A percentile compares a stretch with the other conserved stretches of the same genome.
These are phyloP conservation scores for Solanum bulbocastanum DNA, from an alignment of 257 asterid species.

Conservation along the genomic window DNA sequence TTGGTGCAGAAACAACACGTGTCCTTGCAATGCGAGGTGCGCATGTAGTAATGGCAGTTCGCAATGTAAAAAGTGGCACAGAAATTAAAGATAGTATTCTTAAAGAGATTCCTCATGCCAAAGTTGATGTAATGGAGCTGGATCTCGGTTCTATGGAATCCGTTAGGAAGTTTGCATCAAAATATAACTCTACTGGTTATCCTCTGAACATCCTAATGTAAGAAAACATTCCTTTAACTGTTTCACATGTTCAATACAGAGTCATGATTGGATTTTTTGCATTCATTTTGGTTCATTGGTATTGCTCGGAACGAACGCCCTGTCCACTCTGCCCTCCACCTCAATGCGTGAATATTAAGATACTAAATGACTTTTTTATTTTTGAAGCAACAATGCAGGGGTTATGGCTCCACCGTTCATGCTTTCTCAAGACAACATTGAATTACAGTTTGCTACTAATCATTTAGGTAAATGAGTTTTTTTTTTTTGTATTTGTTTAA, in stretches of 20 bases:
- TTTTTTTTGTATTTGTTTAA: not conserved
- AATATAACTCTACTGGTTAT: conserved; percentile 24
- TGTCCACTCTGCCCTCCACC: not conserved
- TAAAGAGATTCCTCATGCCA: conserved; percentile 39
- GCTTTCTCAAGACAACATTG: conserved; percentile 61
- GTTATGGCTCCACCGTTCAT: conserved; percentile 50
- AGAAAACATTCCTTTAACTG: conserved; percentile 5
- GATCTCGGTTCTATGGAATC: conserved; percentile 48
- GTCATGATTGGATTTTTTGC: not conserved
- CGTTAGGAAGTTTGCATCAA: conserved; percentile 46
- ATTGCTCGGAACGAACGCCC: not conserved
- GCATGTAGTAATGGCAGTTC: conserved; percentile 61
- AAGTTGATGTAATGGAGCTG: conserved; percentile 54
- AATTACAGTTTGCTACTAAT: conserved; percentile 73
- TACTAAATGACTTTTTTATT: not conserved
- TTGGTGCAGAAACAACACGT: conserved; percentile 47
- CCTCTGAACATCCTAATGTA: conserved; percentile 57
- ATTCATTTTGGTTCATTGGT: not conserved
- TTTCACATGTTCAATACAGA: not conserved
- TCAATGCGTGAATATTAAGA: not conserved
- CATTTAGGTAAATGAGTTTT: conserved; percentile 37
- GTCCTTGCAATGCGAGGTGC: conserved; percentile 42
- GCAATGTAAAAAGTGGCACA: conserved; percentile 27
- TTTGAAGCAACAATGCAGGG: conserved; percentile 71
- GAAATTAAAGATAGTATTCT: conserved; percentile 30